phyloP scores from a whole-genome alignment of 2,329 filamentous ascomycete genomes.

The Colletotrichum paranaense region DNA sequence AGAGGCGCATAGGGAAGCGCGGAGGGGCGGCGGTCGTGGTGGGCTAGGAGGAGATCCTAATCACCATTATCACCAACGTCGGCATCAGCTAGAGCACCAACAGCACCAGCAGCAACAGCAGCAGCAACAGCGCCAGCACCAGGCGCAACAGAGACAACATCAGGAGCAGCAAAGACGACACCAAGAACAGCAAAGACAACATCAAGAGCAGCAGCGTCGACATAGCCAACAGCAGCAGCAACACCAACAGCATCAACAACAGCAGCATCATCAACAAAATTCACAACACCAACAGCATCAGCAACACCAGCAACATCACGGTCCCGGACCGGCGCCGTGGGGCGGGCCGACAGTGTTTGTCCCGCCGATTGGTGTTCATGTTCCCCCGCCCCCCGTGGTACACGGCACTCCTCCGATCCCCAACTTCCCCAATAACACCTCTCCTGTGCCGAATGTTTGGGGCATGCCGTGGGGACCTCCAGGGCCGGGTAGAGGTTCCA shows the following conservation, averaged over 20 bases:
- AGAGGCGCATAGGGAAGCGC: constrained; percentile 43
- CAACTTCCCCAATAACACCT: neutral
- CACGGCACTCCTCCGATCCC: constrained; percentile 10
- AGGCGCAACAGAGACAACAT: neutral
- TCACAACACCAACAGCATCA: neutral
- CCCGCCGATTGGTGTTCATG: constrained; percentile 14
- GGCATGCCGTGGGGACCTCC: constrained; percentile 13
- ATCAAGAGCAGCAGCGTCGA: neutral
- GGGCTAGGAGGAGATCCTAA: neutral
- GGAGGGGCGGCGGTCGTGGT: neutral
- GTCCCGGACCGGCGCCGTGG: constrained; percentile 5
- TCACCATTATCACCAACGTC: constrained; percentile 9
- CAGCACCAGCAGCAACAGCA: neutral
- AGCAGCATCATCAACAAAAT: neutral
- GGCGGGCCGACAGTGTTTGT: constrained; percentile 9
- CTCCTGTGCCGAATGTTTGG: neutral
- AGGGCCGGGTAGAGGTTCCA: neutral
- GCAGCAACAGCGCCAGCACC: constrained; percentile 3
- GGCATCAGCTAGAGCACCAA: neutral
- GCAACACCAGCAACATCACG: constrained; percentile 17
- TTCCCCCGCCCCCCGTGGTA: neutral
- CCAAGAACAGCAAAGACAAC: neutral
- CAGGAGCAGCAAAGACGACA: neutral
- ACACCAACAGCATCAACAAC: neutral
- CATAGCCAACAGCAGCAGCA: neutral